Evolutionary conservation across 108 stramenopile genomes (phyloP), one percentile per base, ranked within the genome.

Genomic region (Asterionellopsis glacialis): DNA sequence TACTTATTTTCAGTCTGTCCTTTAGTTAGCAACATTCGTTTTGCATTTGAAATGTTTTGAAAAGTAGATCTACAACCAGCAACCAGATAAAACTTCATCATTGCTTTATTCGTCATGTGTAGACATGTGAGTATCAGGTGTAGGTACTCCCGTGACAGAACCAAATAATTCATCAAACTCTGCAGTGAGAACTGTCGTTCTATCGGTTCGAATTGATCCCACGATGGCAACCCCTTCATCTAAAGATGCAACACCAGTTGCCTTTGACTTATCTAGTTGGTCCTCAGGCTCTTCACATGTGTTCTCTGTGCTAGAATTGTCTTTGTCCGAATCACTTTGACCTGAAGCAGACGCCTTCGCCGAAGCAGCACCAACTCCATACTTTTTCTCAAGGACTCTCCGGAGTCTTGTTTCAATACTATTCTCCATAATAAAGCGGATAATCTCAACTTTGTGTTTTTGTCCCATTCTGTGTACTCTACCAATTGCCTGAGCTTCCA

Each of bases 401-500:
- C 56, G n/a, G 25, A 75, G 55, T n/a, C 74, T 28, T 24, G 39
- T 64, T 45, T 75, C 74, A 56, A 75, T 23, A 41, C 63, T 64
- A 44, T 75, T 53, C 49, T 75, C 39, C 38, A 68, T 42, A 24
- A 75, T 14, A 41, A 69, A 49, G 2, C 63, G 61, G 39, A 55
- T 45, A 38, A 69, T 74, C 14, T 52, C 49, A 11, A 79, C 77
- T 23, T 55, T 24, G 11, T 74, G 54, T 51, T 71, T 78, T 28
- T 82, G 81, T 11, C 81, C 81, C 42, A 82, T 49, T 12, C 81
- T 70, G 53, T 82, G 77, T 7, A 80, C 70, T 10, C 87, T 67
- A 43, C 81, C 79, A 45, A 88, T 75, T 1, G 83, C 87, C 55
- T 88, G 87, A 12, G 41, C 55, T 51, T 88, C 81, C 41, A 79